Evolutionary conservation across 2,329 filamentous ascomycete genomes (phyloP), one percentile per base, ranked within the genome.

Genomic region (Colletotrichum melonis): DNA sequence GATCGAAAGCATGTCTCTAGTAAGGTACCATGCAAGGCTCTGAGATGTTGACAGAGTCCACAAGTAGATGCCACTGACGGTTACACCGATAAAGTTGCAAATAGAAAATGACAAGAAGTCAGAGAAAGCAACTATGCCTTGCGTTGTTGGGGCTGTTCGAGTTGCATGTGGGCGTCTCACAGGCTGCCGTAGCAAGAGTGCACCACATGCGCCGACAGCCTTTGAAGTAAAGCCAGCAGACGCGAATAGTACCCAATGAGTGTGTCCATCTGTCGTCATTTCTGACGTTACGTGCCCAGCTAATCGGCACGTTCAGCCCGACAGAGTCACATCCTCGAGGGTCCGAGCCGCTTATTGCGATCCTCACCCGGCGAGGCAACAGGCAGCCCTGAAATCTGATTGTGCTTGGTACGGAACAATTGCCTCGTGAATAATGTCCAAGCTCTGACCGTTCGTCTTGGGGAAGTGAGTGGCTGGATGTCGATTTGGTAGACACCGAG

Each of bases 281-380:
- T 38, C 35, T 57, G 46, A 73, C 70, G 70, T 73, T 58, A 60
- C 42, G 24, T 28, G 70, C 60, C 67, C 67, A 73, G 70, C 60
- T 56, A 65, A 32, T 65, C 70, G 67, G 67, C 70, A 73, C 55
- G 49, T 54, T 49, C 59, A 62, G 26, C 57, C 69, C 65, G 65
- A 35, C 24, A 35, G 57, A 56, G 56, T 35, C 69, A 49, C 42
- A 60, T 63, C 57, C 52, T 69, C 9, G 38, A 16, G 28, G 12
- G 60, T 54, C 28, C 46, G 19, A 63, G 22, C 24, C 46, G 28
- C 30, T 35, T 22, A 26, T 35, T 38, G n/a, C 46, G 46, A 64
- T 8, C 11, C 57, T 60, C 49, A 14, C 38, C 59, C 42, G 42
- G 38, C 26, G 22, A 28, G 35, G 26, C 19, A 52, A 30, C 24